Conservation (phyloP, 2,329 filamentous ascomycete species). For the Ophiostoma novo-ulmi region DNA sequence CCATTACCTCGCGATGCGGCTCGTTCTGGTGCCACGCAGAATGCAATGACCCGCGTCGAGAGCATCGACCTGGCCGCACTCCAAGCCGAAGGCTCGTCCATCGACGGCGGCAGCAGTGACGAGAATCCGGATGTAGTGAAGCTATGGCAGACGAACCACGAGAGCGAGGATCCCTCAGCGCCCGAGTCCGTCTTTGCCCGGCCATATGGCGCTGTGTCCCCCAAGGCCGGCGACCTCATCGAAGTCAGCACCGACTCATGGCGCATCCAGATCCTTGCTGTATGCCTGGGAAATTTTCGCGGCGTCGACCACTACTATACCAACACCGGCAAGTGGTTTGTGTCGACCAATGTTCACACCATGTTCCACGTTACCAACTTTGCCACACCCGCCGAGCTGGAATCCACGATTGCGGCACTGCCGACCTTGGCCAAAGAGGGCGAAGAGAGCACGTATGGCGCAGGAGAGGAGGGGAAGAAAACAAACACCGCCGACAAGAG, state of each 20-base stretch:
- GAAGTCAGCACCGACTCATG: constrained; percentile 37
- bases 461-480: background rate
- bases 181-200: constrained; percentile 20
- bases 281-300: constrained; percentile 50
- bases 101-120: background rate
- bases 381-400: constrained; percentile 39
- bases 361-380: constrained; percentile 50
- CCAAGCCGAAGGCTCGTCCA: background rate
- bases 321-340: constrained; percentile 48
- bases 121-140: constrained; percentile 29
- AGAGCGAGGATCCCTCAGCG: constrained; percentile 25
- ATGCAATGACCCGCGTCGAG: constrained; percentile 37
- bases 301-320: constrained; percentile 52
- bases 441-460: background rate
- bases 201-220: constrained; percentile 28
- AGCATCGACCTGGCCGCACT: constrained; percentile 32
- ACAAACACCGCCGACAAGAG: background rate
- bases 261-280: constrained; percentile 44
- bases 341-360: constrained; percentile 41
- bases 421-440: constrained; percentile 28
- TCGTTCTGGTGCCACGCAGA: constrained; percentile 32
- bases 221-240: constrained; percentile 46
- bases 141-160: constrained; percentile 30
- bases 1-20: constrained; percentile 30
- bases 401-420: constrained; percentile 39